Evolutionary conservation across 108 stramenopile species (phyloP), one percentile per base, ranked within the genome.

Genomic region (Cyclostephanos invisitatus): DNA sequence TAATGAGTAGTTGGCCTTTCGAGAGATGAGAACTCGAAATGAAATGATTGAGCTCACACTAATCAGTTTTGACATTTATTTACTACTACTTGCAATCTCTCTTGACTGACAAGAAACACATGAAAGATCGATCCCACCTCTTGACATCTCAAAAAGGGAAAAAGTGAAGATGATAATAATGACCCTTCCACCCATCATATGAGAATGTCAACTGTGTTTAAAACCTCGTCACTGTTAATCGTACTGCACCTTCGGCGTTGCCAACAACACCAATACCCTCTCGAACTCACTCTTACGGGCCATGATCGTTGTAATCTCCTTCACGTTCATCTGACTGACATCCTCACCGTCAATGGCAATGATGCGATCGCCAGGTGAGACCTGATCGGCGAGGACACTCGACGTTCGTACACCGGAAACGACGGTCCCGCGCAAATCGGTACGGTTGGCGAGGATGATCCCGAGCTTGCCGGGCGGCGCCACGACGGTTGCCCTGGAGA

Each of bases 261-360:
- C 75, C 64, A 92, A 58, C 10, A 95, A 82, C 22, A 87, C 84
- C 65, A 95, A 73, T 32, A 80, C 88, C 27, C 94, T 75, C 48
- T 95, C 91, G 67, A 88, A 95, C 46, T 95, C 94, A 24, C 84
- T 77, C 73, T 95, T 95, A 42, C 91, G 82, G 0, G 88, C 85
- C 94, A 95, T 95, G 37, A 95, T 92, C 2, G 91, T 91, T 9
- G 91, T 93, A 27, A 95, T 95, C 72, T 95, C 94, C 42, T 84
- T 82, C 17, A 93, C 91, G 27, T 89, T 90, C 91, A 95, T 95
- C 66, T 88, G 88, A 57, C 86, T 86, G 11, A 95, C 94, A 83
- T 95, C 94, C 74, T 95, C 94, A 2, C 88, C 94, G 69, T 95
- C 94, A 74, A 95, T 95, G 11, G 89, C 91, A 57, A 91, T 81